Base-by-base conservation (phyloP, 2,329 filamentous ascomycete genomes). In the Ustulina deusta region DNA sequence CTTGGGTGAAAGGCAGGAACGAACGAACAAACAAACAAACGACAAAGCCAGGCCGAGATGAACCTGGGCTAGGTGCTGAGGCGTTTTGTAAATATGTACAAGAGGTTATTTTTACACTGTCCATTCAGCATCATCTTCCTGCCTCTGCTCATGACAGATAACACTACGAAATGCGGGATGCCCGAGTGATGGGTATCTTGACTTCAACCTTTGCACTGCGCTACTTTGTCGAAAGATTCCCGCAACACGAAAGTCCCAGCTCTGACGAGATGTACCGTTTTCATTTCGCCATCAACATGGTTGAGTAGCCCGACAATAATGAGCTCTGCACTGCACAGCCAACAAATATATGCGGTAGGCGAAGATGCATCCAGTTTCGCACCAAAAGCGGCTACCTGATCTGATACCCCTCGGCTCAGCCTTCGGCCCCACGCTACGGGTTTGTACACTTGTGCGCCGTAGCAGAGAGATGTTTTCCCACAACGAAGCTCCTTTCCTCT, bases 31-130 rank as follows among this genome's bases (percentile, higher is more conserved):
- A 57, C 15, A n/a, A 66, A 27, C 32, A 34, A 34, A 40, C 22
- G 17, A 52, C 13, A 11, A 48, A 62, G 58, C 51, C 27, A 38
- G 49, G 51, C 49, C 17, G 25, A 27, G 46, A 64, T 52, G 42
- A 61, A 36, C 44, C 61, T n/a, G 17, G 54, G 38, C 46, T 46
- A 40, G 42, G 42, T 56, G 34, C 59, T 48, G 51, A n/a, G 51
- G 60, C 55, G 44, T 66, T 64, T 72, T 76, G 74, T 76, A 75
- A 77, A 76, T 76, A 78, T 74, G 73, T 77, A 76, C 71, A 75
- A 74, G 74, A 75, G 61, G 72, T 74, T 71, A 66, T 65, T 71
- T 71, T 60, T 69, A 72, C 71, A 69, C 67, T 65, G 72, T 75
- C 72, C 62, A 70, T 73, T 73, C 68, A 67, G 61, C 65, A 66